These are phyloP conservation scores for Penicillium pulvis DNA, from an alignment of 495 filamentous ascomycete species.

Conservation along the genomic window DNA sequence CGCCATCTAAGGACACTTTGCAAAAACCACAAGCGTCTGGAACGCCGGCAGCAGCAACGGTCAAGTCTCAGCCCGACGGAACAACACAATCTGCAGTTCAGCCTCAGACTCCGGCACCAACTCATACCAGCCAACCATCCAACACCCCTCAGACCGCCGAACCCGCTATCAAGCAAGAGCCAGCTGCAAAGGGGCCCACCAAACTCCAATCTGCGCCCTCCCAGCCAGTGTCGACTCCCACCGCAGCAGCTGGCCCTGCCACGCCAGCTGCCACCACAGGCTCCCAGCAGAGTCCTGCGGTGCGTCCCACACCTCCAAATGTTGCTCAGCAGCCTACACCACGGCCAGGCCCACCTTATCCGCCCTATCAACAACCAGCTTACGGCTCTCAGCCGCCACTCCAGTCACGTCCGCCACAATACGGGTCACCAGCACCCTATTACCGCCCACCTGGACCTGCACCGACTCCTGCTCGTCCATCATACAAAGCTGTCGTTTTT, in stretches of 20 bases:
- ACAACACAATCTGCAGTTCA: conserved; percentile 26
- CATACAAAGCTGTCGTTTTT: conserved; percentile 75
- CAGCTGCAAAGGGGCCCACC: conserved; percentile 11
- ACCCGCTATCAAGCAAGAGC: conserved; percentile 40
- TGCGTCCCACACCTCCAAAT: conserved; percentile 18
- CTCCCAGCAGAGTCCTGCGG: conserved; percentile 26
- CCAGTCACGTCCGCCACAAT: conserved; percentile 43
- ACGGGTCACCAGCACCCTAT: conserved; percentile 38
- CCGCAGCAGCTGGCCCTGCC: conserved; percentile 27
- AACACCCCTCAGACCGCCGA: conserved; percentile 17
- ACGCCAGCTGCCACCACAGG: conserved; percentile 15
- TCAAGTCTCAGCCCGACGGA: conserved; percentile 32
- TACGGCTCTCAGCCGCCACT: conserved; percentile 39
- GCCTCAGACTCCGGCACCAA: conserved; percentile 24
- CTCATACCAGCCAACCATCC: conserved; percentile 8
- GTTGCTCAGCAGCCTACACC: conserved; percentile 25
- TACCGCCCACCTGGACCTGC: conserved; percentile 36
- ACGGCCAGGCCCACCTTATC: conserved; percentile 32
- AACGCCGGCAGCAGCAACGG: conserved; percentile 29
- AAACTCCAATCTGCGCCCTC: conserved; percentile 18
- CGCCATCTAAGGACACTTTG: conserved; percentile 16
- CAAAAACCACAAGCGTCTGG: conserved; percentile 24
- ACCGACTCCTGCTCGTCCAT: conserved; percentile 44
- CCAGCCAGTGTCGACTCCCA: conserved; percentile 22
- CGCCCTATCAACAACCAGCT: conserved; percentile 34